These are phyloP conservation scores for Scalesia atractyloides DNA, from an alignment of 129 eudicot genomes.

Conservation along the genomic window DNA sequence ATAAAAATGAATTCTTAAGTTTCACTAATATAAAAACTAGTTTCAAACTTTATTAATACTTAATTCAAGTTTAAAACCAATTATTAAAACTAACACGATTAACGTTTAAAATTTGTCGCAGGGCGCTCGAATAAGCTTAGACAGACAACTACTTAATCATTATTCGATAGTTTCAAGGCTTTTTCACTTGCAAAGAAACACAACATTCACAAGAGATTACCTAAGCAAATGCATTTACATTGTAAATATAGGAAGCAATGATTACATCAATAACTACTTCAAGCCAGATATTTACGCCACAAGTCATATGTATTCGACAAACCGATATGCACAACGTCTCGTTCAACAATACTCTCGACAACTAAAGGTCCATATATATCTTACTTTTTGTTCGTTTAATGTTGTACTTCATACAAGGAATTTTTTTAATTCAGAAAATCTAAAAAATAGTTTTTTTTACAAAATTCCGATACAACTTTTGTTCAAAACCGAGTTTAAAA, in stretches of 20 bases:
- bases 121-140: constrained; percentile 42
- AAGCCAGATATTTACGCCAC: constrained; percentile 27
- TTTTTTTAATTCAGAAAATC: no score
- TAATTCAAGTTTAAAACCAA: no score
- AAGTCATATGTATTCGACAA: constrained; percentile 19
- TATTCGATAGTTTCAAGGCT: constrained; percentile 14
- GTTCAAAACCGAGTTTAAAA: no score
- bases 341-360: constrained; percentile 34
- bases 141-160: constrained; percentile 36
- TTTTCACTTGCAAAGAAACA: constrained; percentile 22
- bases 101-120: background rate
- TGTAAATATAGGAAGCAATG: constrained; percentile 50
- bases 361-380: constrained; percentile 29
- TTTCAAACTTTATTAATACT: no score
- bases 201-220: constrained; percentile 29
- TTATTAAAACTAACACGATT: background rate
- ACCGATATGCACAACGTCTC: constrained; percentile 32
- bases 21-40: no score
- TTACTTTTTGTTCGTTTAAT: background rate
- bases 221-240: constrained; percentile 43
- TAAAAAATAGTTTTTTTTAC: no score
- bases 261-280: constrained; percentile 54
- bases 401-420: background rate
- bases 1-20: no score
- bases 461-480: no score